phyloP scores from a whole-genome alignment of 2,329 filamentous ascomycete species.

The Microcyclosporella mali region DNA sequence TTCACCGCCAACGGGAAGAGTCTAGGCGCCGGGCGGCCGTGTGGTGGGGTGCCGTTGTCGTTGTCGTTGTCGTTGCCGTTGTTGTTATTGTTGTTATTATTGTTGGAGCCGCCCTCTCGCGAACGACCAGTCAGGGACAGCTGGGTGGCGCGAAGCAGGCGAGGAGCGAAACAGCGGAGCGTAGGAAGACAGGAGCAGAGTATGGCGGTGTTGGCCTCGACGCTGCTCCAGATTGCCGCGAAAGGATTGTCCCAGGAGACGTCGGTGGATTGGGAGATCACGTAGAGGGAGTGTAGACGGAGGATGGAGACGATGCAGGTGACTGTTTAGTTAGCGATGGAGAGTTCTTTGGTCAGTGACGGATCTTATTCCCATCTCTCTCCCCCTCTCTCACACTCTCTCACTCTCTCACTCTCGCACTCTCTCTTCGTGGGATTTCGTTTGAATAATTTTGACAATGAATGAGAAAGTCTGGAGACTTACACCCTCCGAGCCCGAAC shows the following conservation, averaged over 20 bases:
- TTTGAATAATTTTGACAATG: too few relatives aligned
- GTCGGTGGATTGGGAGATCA: constrained; percentile 16
- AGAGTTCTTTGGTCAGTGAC: not conserved
- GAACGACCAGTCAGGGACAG: constrained; percentile 4
- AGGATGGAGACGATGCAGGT: constrained; percentile 31
- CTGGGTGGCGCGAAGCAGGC: constrained; percentile 21
- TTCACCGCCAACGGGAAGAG: too few relatives aligned
- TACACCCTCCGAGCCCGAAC: constrained; percentile 30
- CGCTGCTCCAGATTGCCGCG: constrained; percentile 31
- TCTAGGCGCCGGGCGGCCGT: too few relatives aligned
- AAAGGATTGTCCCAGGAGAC: constrained; percentile 29
- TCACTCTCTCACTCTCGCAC: too few relatives aligned
- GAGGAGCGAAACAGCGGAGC: constrained; percentile 33
- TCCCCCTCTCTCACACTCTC: too few relatives aligned
- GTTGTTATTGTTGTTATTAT: too few relatives aligned
- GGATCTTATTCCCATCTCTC: too few relatives aligned
- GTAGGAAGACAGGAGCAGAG: constrained; percentile 34
- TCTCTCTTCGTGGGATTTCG: too few relatives aligned
- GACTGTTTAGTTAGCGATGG: constrained; percentile 6
- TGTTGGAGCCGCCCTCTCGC: not conserved
- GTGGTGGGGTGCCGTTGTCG: not conserved
- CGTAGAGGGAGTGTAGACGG: constrained; percentile 27
- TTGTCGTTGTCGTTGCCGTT: not conserved
- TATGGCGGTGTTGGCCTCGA: constrained; percentile 34
- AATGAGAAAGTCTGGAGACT: too few relatives aligned